These are phyloP conservation scores for Tripterygium wilfordii DNA, from an alignment of 177 flowering plant species.

Conservation along the genomic window DNA sequence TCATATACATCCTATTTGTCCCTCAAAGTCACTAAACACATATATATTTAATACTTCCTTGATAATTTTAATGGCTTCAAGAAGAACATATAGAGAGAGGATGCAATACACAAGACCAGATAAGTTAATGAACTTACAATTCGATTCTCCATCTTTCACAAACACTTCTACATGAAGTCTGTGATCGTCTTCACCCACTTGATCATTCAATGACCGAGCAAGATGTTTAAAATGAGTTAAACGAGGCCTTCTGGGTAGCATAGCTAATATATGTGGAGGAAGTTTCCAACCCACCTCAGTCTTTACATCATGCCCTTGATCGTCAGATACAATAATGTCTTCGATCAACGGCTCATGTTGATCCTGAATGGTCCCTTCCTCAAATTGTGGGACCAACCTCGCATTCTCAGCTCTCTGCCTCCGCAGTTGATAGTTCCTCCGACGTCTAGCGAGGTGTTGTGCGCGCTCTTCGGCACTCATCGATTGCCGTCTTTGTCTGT, in stretches of 20 bases:
- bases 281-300: slow-evolving; percentile 18
- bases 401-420: slow-evolving; percentile 28
- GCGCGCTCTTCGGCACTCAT: slow-evolving; percentile 51
- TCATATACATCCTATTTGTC: no score
- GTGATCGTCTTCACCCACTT: slow-evolving; percentile 1
- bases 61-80: no score
- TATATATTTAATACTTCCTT: no score
- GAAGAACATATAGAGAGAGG: no score
- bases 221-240: slow-evolving; percentile 31
- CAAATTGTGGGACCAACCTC: slow-evolving; percentile 9
- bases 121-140: slow-evolving; percentile 10
- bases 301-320: not conserved
- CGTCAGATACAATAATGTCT: not conserved
- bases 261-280: slow-evolving; percentile 11
- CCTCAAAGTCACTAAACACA: no score
- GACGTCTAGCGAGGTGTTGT: slow-evolving; percentile 55
- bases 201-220: slow-evolving; percentile 29
- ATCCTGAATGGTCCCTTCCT: no score
- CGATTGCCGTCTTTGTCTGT: slow-evolving; percentile 45
- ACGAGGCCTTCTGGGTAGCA: slow-evolving; percentile 18
- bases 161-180: slow-evolving; percentile 6
- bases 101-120: not conserved
- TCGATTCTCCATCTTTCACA: slow-evolving; percentile 1
- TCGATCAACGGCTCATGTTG: no score
- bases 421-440: slow-evolving; percentile 46